A percentile compares a stretch with the other conserved stretches of the same genome.
phyloP scores from a whole-genome alignment of 352 stramenopile species.

The Globisporangium uncinulatum region DNA sequence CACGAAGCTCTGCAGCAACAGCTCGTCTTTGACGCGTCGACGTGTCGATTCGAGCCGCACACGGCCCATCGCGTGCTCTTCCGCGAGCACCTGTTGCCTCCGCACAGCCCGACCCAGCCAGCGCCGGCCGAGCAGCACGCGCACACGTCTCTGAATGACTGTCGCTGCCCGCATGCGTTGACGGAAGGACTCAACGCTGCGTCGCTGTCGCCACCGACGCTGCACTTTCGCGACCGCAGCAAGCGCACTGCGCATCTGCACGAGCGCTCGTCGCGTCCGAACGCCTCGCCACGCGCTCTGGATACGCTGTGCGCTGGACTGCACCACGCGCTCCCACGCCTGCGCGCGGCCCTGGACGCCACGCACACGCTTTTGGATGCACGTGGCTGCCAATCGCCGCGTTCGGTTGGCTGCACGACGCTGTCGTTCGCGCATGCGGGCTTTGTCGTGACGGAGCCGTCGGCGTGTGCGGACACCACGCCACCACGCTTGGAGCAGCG shows the following conservation, averaged over 20 bases:
- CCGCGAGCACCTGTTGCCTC: slow-evolving; percentile 41
- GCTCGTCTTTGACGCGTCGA: slow-evolving; percentile 40
- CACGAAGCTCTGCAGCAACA: slow-evolving; percentile 63
- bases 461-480: slow-evolving; percentile 31
- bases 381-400: slow-evolving; percentile 28
- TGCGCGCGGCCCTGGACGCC: slow-evolving; percentile 35
- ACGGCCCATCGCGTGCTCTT: slow-evolving; percentile 48
- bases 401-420: slow-evolving; percentile 25
- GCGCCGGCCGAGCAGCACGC: slow-evolving; percentile 28
- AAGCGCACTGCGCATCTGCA: slow-evolving; percentile 34
- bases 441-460: slow-evolving; percentile 35
- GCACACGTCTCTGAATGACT: slow-evolving; percentile 35
- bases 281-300: slow-evolving; percentile 55
- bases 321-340: slow-evolving; percentile 37
- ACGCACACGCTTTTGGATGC: slow-evolving; percentile 56
- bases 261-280: slow-evolving; percentile 31
- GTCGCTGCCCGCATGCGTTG: slow-evolving; percentile 18
- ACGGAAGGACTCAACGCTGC: slow-evolving; percentile 20
- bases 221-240: slow-evolving; percentile 49
- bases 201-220: slow-evolving; percentile 30
- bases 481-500: slow-evolving; percentile 48
- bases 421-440: slow-evolving; percentile 16
- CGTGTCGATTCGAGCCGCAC: slow-evolving; percentile 39
- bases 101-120: slow-evolving; percentile 34
- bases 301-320: slow-evolving; percentile 33